Evolutionary conservation across 108 stramenopile species (phyloP), one percentile per base, ranked within the genome.

Genomic region (Cyclotella sp.): DNA sequence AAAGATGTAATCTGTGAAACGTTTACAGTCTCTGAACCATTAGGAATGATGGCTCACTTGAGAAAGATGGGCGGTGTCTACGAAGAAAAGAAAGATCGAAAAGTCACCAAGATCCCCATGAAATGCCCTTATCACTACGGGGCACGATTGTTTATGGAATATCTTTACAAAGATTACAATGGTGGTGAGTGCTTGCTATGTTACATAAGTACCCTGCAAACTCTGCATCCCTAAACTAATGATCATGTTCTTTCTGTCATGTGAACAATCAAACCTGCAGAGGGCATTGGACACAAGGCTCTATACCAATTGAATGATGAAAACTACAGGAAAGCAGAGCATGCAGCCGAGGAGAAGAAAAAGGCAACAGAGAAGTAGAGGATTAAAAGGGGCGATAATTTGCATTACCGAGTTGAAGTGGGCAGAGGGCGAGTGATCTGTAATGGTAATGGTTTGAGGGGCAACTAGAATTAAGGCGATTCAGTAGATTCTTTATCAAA

Each of bases 121-220:
- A 51, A 30, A 47, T 67, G 65, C 49, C 1, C 24, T 24, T 51
- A 51, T 10, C 65, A 67, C 51, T 67, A 51, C 28, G 65, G 24
- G 15, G 19, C 19, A 1, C 45, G 65, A 27, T 22, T 51, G 27
- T 67, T 51, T 29, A 11, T 67, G 27, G 27, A 67, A 3, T 5
- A 67, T 7, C 27, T 67, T 22, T 67, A 51, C 47, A 67, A 67
- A 29, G 47, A 67, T 40, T 67, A 67, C 19, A 8, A 67, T 51
- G 65, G 49, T 9, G 65, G 65, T 67, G 47, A 67, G 49, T n/a
- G 19, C 47, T 67, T 28, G 13, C 51, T 63, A 28, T 24, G 24
- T 64, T 11, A 13, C 14, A n/a, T 16, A 9, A 44, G 8, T 19
- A 3, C 4, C n/a, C 9, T 8, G 5, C 22, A 64, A 44, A 44